Conservation (phyloP, 2,329 filamentous ascomycete species). For the Diaporthe amygdali region DNA sequence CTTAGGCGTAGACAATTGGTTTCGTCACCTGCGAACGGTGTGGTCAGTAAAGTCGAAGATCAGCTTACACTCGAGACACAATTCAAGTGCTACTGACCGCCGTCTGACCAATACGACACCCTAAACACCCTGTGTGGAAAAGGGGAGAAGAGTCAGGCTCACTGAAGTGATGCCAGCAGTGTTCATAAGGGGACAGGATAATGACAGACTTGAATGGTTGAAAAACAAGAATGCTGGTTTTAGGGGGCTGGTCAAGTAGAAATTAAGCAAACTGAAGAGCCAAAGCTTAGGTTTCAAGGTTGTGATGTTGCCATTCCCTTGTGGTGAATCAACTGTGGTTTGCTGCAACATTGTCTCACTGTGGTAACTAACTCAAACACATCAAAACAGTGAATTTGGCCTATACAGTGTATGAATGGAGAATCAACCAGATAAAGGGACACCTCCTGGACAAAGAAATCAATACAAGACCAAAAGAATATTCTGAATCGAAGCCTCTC, state of each 20-base stretch:
- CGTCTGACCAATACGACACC: not conserved
- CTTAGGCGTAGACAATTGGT: not conserved
- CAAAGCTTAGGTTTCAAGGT: not conserved
- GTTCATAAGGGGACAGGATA: not conserved
- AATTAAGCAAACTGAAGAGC: not conserved
- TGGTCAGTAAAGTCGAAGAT: not conserved
- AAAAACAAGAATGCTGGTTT: not conserved
- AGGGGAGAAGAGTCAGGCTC: not conserved
- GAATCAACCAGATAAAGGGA: too few species aligned
- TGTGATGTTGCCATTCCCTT: not conserved
- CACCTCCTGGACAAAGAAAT: too few species aligned
- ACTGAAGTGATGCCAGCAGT: not conserved
- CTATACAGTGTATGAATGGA: too few species aligned
- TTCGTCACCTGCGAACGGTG: too few species aligned
- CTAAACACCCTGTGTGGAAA: not conserved
- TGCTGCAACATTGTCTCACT: not conserved
- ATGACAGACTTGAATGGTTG: not conserved
- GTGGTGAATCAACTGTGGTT: not conserved
- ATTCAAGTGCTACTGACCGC: not conserved
- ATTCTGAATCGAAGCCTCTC: too few species aligned
- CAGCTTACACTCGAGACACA: too few species aligned
- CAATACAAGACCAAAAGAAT: too few species aligned
- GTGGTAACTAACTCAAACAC: too few species aligned
- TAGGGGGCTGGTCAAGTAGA: too few species aligned
- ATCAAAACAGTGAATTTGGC: too few species aligned